phyloP scores from a whole-genome alignment of 768 basidiomycete genomes.

The Tulasnella sp. region DNA sequence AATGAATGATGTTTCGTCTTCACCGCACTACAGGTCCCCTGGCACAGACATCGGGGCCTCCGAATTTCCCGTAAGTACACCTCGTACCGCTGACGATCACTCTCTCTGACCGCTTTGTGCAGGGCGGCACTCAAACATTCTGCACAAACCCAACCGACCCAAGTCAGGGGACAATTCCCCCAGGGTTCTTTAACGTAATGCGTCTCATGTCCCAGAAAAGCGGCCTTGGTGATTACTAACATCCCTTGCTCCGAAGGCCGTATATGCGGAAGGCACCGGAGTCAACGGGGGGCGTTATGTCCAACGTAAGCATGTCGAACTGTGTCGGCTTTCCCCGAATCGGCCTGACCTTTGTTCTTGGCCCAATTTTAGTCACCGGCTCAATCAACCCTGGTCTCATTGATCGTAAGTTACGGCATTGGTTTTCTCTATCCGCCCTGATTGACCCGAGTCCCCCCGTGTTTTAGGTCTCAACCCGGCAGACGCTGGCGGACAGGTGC shows the following conservation, averaged over 20 bases:
- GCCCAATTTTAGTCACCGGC: not conserved
- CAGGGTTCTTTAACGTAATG: not conserved
- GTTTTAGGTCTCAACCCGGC: not conserved
- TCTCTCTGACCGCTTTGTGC: not conserved
- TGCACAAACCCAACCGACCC: slow-evolving; percentile 25
- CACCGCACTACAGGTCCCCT: not conserved
- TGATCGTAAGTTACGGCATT: slow-evolving; percentile 9
- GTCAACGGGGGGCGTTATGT: not conserved
- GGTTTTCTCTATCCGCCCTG: not conserved
- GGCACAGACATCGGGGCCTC: slow-evolving; percentile 6
- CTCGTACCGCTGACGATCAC: not conserved
- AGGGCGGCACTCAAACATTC: slow-evolving; percentile 20
- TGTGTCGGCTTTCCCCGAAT: not conserved
- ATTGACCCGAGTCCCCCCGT: not conserved
- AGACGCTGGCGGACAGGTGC: not conserved
- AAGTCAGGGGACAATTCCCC: not conserved
- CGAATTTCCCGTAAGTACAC: not conserved
- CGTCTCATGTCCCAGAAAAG: not conserved
- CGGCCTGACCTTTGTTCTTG: slow-evolving; percentile 3
- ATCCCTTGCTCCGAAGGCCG: not conserved
- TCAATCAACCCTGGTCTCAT: not conserved
- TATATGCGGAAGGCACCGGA: not conserved
- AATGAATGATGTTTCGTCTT: not conserved
- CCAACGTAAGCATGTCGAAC: not conserved
- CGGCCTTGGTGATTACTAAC: not conserved